A percentile compares a stretch with the other conserved stretches of the same genome.
Conservation (phyloP, 257 asterid genomes). For the Fraxinus quadrangulata region DNA sequence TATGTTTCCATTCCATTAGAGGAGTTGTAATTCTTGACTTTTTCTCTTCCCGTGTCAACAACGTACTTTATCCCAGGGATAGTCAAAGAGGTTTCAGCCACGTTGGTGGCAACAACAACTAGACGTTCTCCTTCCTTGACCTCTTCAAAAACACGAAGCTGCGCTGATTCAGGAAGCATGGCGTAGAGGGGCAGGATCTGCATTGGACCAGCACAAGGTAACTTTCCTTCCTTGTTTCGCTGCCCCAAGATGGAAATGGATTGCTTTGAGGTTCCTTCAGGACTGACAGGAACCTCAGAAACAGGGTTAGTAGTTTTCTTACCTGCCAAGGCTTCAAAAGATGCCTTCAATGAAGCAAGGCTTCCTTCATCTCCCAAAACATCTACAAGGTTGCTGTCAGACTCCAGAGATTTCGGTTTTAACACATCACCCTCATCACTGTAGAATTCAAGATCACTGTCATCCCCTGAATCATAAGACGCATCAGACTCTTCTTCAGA, state of each 20-base stretch:
- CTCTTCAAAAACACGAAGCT: slow-evolving; percentile 85
- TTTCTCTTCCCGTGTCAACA: slow-evolving; percentile 94
- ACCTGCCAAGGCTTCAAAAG: slow-evolving; percentile 69
- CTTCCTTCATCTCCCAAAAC: slow-evolving; percentile 42
- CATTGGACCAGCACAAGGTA: slow-evolving; percentile 49
- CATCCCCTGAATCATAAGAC: slow-evolving; percentile 66
- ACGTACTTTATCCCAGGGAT: slow-evolving; percentile 93
- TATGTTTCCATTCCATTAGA: slow-evolving; percentile 80
- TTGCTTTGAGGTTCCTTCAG: slow-evolving; percentile 35
- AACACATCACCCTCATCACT: slow-evolving; percentile 46
- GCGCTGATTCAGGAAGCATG: slow-evolving; percentile 95
- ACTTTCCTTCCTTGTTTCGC: slow-evolving; percentile 31
- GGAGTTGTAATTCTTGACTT: slow-evolving; percentile 75
- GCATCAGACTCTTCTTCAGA: slow-evolving; percentile 63
- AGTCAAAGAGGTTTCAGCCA: slow-evolving; percentile 96
- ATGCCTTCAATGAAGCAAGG: slow-evolving; percentile 68
- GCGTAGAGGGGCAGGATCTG: slow-evolving; percentile 85
- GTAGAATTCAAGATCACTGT: slow-evolving; percentile 68
- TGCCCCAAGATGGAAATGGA: slow-evolving; percentile 28
- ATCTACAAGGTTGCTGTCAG: slow-evolving; percentile 43
- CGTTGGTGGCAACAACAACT: slow-evolving; percentile 91
- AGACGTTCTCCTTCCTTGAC: slow-evolving; percentile 78
- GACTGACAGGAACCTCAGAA: slow-evolving; percentile 30
- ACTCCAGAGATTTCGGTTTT: slow-evolving; percentile 32
- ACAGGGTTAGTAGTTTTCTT: slow-evolving; percentile 33